Conservation (phyloP, 169 alveolate species). For the Cryptosporidium meleagridis region DNA sequence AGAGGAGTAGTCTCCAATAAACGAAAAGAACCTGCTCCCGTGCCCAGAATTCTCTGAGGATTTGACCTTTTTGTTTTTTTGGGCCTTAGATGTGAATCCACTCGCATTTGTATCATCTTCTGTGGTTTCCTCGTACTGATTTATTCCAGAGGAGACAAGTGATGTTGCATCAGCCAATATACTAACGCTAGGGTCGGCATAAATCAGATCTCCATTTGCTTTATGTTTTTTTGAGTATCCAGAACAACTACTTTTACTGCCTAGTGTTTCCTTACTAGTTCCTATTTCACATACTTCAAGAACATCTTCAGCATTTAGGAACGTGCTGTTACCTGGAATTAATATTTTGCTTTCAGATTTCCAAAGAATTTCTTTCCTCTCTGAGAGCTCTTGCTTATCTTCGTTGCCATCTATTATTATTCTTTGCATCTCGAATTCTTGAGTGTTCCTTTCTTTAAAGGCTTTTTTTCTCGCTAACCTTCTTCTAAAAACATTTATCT, state of each 20-base stretch:
- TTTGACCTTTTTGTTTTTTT: not conserved
- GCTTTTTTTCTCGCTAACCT: constrained; percentile 11
- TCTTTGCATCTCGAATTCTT: constrained; percentile 2
- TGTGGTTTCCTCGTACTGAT: constrained; percentile 6
- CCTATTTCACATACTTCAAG: not conserved
- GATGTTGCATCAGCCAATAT: constrained; percentile 32
- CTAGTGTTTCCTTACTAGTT: not conserved
- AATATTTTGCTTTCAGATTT: not conserved
- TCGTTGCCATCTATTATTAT: constrained; percentile 9
- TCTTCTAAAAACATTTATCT: constrained; percentile 2
- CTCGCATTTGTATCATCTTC: not conserved
- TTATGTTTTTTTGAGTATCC: not conserved
- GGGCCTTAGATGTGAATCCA: not conserved
- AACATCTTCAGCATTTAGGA: not conserved
- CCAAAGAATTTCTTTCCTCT: not conserved
- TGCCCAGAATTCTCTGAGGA: not conserved
- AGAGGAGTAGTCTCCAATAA: not conserved
- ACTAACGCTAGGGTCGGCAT: constrained; percentile 65
- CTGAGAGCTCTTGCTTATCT: constrained; percentile 8
- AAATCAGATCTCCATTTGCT: not conserved
- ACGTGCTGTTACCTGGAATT: not conserved
- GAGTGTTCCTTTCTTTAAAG: not conserved
- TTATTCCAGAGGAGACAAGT: constrained; percentile 15
- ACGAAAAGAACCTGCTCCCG: not conserved
- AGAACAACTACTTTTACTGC: not conserved